A percentile compares a stretch with the other conserved stretches of the same genome.
phyloP scores from a whole-genome alignment of 495 filamentous ascomycete species.

The Penicillium arizonense region DNA sequence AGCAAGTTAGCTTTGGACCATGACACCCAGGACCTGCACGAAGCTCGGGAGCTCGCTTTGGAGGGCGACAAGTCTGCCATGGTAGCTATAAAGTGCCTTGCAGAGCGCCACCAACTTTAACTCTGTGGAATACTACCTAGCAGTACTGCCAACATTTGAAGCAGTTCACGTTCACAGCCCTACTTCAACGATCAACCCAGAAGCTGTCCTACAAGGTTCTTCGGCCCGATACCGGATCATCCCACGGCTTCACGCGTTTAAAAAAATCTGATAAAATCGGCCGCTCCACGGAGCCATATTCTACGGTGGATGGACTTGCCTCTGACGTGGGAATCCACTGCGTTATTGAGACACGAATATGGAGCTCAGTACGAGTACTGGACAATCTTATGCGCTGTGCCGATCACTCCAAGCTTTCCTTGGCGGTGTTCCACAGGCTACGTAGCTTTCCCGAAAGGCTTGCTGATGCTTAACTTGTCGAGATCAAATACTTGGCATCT shows the following conservation, averaged over 20 bases:
- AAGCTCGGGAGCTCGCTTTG: background rate
- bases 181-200: background rate
- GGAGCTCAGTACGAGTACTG: too few species aligned
- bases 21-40: background rate
- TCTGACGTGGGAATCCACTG: too few species aligned
- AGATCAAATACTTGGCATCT: too few species aligned
- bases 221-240: conserved; percentile 14
- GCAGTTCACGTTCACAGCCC: background rate
- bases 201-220: background rate
- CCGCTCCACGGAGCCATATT: background rate
- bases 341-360: too few species aligned
- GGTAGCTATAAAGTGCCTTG: background rate
- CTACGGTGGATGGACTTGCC: background rate
- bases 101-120: background rate
- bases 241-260: background rate
- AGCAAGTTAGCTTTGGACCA: too few species aligned
- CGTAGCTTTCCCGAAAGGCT: too few species aligned
- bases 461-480: too few species aligned
- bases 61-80: conserved; percentile 1
- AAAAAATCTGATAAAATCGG: conserved; percentile 15
- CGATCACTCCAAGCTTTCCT: too few species aligned
- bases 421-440: too few species aligned
- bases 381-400: too few species aligned
- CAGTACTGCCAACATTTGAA: background rate
- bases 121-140: too few species aligned